Evolutionary conservation across 257 asterid genomes (phyloP).

Genomic region (Leptodermis oblonga): DNA sequence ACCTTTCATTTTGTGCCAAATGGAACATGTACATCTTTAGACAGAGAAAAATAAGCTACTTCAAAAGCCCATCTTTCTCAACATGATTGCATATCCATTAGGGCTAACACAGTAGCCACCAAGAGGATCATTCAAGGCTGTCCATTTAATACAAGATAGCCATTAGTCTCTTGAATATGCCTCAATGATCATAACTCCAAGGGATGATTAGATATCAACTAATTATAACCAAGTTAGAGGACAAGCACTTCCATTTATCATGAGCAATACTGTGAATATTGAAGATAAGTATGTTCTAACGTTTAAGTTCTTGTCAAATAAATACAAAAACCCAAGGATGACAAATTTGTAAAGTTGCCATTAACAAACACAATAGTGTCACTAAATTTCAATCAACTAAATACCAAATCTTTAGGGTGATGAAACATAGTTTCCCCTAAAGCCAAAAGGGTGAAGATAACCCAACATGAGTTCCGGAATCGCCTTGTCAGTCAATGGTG

Average conservation of each 20-base stretch:
- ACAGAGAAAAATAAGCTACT: slow-evolving; percentile 2
- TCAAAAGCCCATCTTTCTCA: slow-evolving; percentile 58
- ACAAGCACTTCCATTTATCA: neutral
- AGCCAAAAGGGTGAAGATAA: neutral
- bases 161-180: slow-evolving; percentile 9
- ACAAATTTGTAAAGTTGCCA: neutral
- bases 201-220: neutral
- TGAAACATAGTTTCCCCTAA: neutral
- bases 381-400: neutral
- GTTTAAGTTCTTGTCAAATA: neutral
- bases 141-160: slow-evolving; percentile 20
- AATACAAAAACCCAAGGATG: neutral
- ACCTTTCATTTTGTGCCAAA: neutral
- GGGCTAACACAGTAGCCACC: slow-evolving; percentile 93
- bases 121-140: slow-evolving; percentile 90
- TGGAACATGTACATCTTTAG: neutral
- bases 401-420: neutral
- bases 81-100: slow-evolving; percentile 75
- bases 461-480: neutral
- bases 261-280: neutral
- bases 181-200: neutral
- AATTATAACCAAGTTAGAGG: neutral
- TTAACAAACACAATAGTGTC: neutral
- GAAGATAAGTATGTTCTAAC: neutral
- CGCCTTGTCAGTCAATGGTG: neutral